These are phyloP conservation scores for Smithsoniella earleae DNA, from an alignment of 163 green algal species.

Conservation along the genomic window DNA sequence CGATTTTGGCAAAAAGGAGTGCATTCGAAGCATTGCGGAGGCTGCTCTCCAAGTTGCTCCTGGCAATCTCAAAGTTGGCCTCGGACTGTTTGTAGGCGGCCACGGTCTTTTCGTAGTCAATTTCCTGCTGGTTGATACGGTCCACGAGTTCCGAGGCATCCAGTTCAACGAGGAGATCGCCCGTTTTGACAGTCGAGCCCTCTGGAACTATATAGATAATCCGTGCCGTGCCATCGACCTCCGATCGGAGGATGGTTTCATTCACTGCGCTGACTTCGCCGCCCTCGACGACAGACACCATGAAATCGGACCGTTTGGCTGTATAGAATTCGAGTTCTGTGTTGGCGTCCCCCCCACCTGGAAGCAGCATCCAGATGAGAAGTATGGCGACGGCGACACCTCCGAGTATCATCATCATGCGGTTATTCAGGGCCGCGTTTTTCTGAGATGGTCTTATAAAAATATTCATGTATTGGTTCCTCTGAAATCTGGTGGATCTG, in stretches of 20 bases:
- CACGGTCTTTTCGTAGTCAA: not conserved
- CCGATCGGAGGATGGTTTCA: not conserved
- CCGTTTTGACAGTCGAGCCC: not conserved
- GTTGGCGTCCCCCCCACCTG: not conserved
- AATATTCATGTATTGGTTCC: too few relatives aligned
- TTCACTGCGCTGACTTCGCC: not conserved
- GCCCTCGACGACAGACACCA: not conserved
- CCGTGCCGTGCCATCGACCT: not conserved
- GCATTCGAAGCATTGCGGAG: too few relatives aligned
- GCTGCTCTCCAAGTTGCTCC: too few relatives aligned
- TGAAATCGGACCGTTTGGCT: not conserved
- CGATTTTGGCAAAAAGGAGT: too few relatives aligned
- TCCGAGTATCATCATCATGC: too few relatives aligned
- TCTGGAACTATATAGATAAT: not conserved
- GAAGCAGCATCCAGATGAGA: not conserved
- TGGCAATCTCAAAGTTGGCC: too few relatives aligned
- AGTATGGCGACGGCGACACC: not conserved
- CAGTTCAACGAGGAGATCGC: not conserved
- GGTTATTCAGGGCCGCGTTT: too few relatives aligned
- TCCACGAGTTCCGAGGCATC: not conserved
- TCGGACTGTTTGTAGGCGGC: too few relatives aligned
- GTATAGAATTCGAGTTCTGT: not conserved
- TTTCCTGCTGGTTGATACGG: not conserved
- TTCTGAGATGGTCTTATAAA: too few relatives aligned
- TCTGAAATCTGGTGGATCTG: too few relatives aligned